Evolutionary conservation across 2,329 filamentous ascomycete species (phyloP), one percentile per base, ranked within the genome.

Genomic region (Leptosphaerulina australis): DNA sequence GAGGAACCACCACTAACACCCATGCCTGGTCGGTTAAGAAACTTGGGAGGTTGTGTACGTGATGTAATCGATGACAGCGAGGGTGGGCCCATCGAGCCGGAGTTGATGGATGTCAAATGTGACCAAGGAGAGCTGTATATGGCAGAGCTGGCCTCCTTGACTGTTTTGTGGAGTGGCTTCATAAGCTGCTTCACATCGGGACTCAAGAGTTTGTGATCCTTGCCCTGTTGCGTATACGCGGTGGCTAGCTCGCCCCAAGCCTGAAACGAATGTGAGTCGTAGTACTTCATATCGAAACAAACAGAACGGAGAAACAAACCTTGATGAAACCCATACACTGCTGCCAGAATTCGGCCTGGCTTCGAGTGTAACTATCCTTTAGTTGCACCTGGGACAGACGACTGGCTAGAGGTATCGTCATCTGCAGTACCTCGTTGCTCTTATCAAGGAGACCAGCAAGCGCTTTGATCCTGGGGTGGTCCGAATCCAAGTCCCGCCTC

Each of bases 321-420:
- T 75, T 82, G 56, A 90, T 82, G 58, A 91, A 91, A 60, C 80
- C 81, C 73, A 88, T 91, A 76, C 89, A 94, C 44, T 92, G 78
- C 58, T 83, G 79, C 82, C 83, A 85, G 62, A 86, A 83, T 39
- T 84, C 83, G 31, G 79, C 78, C 58, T 84, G 81, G 56, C 80
- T 85, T 44, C 90, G 82, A 40, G 90, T 82, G 9, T 85, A 86
- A 6, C 90, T 88, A 62, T 96, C 91, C 68, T 93, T 94, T 9
- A 96, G 78, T 69, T 91, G 91, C 77, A 96, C 90, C 36, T 82
- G 81, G 3, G 86, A 90, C 9, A 97, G 76, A n/a, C 87, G 83
- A 29, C 79, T 79, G 64, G 88, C 87, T 21, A 97, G 79, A 9
- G 83, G 79, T 63, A 91, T 86, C 2, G 89, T 89, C 60, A 89